Percentiles rank a stretch among this genome's conserved stretches.
Conservation (phyloP, 441 rosid genomes). For the Gossypium lobatum region DNA sequence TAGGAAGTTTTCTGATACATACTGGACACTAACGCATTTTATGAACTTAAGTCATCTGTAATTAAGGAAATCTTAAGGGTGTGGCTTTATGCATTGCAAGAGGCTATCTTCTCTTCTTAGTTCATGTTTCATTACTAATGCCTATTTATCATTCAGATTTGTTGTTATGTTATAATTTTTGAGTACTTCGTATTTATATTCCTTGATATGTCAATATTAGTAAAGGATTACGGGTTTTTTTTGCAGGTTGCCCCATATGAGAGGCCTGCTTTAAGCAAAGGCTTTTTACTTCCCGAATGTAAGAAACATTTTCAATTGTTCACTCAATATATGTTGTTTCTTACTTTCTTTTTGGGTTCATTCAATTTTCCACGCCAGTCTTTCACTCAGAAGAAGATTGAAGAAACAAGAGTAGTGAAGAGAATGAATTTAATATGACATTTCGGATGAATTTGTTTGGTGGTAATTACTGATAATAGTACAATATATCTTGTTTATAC, state of each 20-base stretch:
- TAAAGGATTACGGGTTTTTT: background rate
- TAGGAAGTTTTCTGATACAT: background rate
- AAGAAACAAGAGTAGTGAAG: constrained; percentile 1
- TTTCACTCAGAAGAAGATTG: background rate
- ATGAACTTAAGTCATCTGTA: background rate
- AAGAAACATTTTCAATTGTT: constrained; percentile 23
- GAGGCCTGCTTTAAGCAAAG: constrained; percentile 97
- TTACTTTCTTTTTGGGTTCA: background rate
- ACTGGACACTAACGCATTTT: background rate
- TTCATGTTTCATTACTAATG: background rate
- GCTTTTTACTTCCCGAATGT: constrained; percentile 88
- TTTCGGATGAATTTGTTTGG: background rate
- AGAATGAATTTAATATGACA: background rate
- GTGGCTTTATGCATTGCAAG: background rate
- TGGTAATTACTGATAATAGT: background rate
- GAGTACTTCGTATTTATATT: background rate
- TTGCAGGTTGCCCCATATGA: constrained; percentile 87
- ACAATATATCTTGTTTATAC: background rate
- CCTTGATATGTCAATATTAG: background rate
- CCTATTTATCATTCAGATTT: background rate
- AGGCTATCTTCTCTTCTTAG: background rate
- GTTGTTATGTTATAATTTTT: background rate
- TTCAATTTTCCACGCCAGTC: background rate
- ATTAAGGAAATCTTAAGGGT: background rate
- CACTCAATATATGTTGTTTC: background rate